These are phyloP conservation scores for Candida tropicalis DNA, from an alignment of 1,139 yeast species.

Conservation along the genomic window DNA sequence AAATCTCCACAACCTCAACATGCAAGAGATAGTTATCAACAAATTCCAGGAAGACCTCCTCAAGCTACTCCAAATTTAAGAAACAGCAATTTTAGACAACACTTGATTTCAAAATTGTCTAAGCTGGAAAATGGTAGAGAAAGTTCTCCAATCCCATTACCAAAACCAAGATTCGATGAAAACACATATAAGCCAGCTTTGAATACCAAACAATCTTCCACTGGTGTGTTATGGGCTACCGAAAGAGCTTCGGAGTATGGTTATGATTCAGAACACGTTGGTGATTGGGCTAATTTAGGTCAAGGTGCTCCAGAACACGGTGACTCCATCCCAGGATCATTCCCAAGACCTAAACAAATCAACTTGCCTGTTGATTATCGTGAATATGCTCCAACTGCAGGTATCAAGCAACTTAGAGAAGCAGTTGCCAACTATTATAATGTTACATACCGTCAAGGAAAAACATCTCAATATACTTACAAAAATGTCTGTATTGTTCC, in stretches of 20 bases:
- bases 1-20: slow-evolving; percentile 17
- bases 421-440: slow-evolving; percentile 67
- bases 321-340: slow-evolving; percentile 61
- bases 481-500: slow-evolving; percentile 71
- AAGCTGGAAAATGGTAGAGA: slow-evolving; percentile 40
- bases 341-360: slow-evolving; percentile 55
- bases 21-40: slow-evolving; percentile 9
- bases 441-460: slow-evolving; percentile 54
- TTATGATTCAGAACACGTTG: slow-evolving; percentile 48
- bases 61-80: slow-evolving; percentile 18
- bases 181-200: slow-evolving; percentile 60
- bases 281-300: slow-evolving; percentile 66
- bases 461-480: slow-evolving; percentile 58
- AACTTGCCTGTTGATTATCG: slow-evolving; percentile 56
- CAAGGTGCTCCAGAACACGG: slow-evolving; percentile 77
- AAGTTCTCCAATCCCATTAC: slow-evolving; percentile 54
- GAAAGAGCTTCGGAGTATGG: slow-evolving; percentile 68
- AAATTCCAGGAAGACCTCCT: slow-evolving; percentile 18
- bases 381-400: slow-evolving; percentile 70
- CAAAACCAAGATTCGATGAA: slow-evolving; percentile 48
- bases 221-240: slow-evolving; percentile 73
- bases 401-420: slow-evolving; percentile 57
- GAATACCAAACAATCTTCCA: slow-evolving; percentile 63
- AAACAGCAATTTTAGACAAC: slow-evolving; percentile 19
- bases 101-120: slow-evolving; percentile 34